These are phyloP conservation scores for Spatholobus suberectus DNA, from an alignment of 306 rosid genomes.

Conservation along the genomic window DNA sequence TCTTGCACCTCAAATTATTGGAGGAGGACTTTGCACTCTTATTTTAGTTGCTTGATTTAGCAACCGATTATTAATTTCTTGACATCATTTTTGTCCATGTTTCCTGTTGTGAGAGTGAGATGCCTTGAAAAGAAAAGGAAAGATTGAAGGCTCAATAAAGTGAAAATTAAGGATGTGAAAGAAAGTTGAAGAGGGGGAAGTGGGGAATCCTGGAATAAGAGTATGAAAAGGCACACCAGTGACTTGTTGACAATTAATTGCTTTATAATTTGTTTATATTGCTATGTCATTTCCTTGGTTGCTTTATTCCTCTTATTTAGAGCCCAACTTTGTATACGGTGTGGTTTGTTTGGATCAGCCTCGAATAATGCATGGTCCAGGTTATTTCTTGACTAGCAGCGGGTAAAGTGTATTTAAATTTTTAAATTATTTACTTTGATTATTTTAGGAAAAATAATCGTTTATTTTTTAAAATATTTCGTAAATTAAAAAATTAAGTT, in stretches of 20 bases:
- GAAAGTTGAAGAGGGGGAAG: not conserved
- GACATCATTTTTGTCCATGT: conserved; percentile 18
- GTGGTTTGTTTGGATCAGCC: not conserved
- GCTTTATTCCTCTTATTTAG: not conserved
- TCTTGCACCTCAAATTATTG: not conserved
- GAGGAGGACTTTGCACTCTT: not conserved
- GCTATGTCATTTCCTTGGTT: not conserved
- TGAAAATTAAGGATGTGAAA: conserved; percentile 12
- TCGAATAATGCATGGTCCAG: not conserved
- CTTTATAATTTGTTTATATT: not conserved
- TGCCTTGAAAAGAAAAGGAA: not conserved
- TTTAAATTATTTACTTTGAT: too few species aligned
- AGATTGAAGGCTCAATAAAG: not conserved
- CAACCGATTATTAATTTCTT: not conserved
- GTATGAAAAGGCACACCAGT: not conserved
- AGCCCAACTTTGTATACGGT: not conserved
- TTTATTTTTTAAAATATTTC: too few species aligned
- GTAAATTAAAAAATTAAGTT: too few species aligned
- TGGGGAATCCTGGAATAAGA: not conserved
- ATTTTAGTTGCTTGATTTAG: not conserved
- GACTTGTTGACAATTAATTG: not conserved
- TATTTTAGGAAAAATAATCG: too few species aligned
- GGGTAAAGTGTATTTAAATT: not conserved
- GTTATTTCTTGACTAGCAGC: not conserved
- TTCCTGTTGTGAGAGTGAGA: not conserved